Percentiles rank a stretch among this genome's conserved stretches.
Conservation (phyloP, 495 filamentous ascomycete genomes). For the Xylaria intraflava region DNA sequence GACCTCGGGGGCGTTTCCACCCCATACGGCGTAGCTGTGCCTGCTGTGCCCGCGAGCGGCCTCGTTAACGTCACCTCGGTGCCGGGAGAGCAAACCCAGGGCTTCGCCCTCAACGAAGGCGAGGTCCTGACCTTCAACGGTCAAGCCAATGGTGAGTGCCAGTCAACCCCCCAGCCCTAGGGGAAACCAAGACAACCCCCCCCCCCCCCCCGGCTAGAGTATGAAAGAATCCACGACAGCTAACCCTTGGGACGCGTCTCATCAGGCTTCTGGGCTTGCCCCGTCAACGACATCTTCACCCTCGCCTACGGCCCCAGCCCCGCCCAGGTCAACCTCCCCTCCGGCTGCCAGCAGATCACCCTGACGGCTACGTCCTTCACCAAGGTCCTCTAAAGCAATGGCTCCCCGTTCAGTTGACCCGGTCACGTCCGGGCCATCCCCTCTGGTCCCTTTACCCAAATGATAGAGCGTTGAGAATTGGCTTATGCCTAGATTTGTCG, state of each 20-base stretch:
- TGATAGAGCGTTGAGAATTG: no score
- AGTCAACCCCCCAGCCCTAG: neutral
- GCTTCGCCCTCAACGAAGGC: neutral
- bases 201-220: neutral
- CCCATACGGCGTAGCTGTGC: slow-evolving; percentile 2
- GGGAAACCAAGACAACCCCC: neutral
- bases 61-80: neutral
- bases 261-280: slow-evolving; percentile 11
- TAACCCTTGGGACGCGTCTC: neutral
- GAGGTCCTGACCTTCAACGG: slow-evolving; percentile 3
- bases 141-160: neutral
- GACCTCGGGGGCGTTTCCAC: neutral
- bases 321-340: neutral
- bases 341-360: neutral
- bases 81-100: neutral
- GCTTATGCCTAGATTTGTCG: no score
- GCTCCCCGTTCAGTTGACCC: neutral
- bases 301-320: slow-evolving; percentile 6
- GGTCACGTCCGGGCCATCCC: no score
- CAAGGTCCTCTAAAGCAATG: neutral
- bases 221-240: neutral
- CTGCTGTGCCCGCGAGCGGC: neutral
- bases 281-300: slow-evolving; percentile 2
- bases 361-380: neutral
- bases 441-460: no score